A percentile compares a stretch with the other conserved stretches of the same genome.
These are phyloP conservation scores for Linnemannia hyalina DNA, from an alignment of 192 early-diverging fungal genomes.

Conservation along the genomic window DNA sequence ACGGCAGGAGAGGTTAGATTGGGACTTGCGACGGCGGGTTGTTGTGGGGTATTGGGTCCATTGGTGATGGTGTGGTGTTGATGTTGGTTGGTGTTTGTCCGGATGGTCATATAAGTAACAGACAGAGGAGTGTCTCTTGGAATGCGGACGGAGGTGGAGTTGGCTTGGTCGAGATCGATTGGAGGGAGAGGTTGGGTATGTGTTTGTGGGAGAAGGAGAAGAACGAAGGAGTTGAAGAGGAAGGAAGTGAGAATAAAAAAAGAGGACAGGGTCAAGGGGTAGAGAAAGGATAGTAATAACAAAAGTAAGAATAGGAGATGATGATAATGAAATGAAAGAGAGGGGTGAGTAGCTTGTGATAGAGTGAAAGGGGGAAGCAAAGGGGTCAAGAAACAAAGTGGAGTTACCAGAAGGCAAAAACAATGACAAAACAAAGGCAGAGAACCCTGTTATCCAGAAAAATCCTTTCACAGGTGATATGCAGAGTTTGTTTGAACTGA, in stretches of 20 bases:
- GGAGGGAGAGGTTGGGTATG: neutral
- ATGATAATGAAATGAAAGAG: neutral
- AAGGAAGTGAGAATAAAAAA: no score
- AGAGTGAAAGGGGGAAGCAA: neutral
- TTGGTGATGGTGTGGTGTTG: constrained; percentile 7
- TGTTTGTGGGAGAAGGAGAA: neutral
- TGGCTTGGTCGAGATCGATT: neutral
- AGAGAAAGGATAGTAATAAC: no score
- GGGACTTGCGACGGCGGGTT: neutral
- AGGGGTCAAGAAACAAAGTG: no score
- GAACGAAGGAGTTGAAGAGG: neutral
- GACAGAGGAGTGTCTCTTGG: neutral
- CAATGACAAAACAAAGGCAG: neutral
- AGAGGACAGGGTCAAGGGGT: no score
- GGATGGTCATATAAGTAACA: constrained; percentile 29
- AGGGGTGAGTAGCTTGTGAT: neutral
- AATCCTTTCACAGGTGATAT: neutral
- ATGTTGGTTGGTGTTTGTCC: constrained; percentile 23
- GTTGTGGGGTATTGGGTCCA: neutral
- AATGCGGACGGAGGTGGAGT: neutral
- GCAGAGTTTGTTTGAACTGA: no score
- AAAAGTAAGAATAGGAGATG: neutral
- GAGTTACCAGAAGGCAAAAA: neutral
- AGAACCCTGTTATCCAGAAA: neutral
- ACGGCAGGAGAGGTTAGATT: neutral